Evolutionary conservation across 176 grass and related monocot genomes (phyloP).

Genomic region (Phoenix roebelenii): DNA sequence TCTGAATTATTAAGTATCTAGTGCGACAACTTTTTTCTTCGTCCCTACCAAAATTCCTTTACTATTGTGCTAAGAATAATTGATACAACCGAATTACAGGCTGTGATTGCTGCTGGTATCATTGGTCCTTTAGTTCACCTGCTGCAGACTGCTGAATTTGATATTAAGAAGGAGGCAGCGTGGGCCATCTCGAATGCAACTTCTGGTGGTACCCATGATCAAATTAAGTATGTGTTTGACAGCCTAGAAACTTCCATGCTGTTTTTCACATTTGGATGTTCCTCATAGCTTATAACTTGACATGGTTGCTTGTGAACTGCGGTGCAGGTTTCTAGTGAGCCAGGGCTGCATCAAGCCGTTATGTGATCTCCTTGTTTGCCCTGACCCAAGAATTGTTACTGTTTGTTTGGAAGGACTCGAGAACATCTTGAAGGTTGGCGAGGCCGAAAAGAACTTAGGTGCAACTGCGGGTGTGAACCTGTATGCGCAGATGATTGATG

Average conservation of each 20-base stretch:
- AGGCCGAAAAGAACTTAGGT: background rate
- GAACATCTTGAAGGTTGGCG: slow-evolving; percentile 9
- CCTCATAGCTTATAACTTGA: background rate
- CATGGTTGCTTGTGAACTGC: background rate
- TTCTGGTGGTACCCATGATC: slow-evolving; percentile 5
- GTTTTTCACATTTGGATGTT: background rate
- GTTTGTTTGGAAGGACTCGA: slow-evolving; percentile 7
- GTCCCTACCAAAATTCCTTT: background rate
- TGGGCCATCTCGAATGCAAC: slow-evolving; percentile 9
- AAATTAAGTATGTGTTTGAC: background rate
- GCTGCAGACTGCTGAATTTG: slow-evolving; percentile 3
- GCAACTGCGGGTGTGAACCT: background rate
- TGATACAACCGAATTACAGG: background rate
- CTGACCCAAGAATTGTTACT: background rate
- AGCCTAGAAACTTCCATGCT: background rate
- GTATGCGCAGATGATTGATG: slow-evolving; percentile 1
- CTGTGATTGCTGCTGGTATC: slow-evolving; percentile 3
- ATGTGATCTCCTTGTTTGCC: slow-evolving; percentile 5
- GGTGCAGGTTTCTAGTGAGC: background rate
- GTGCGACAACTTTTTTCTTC: too few relatives aligned
- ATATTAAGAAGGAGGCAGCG: slow-evolving; percentile 6
- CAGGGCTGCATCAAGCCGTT: slow-evolving; percentile 5
- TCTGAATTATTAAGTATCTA: too few relatives aligned
- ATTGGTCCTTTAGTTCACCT: slow-evolving; percentile 3
- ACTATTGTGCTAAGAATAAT: too few relatives aligned